Evolutionary conservation across 257 asterid genomes (phyloP), one percentile per base, ranked within the genome.

Genomic region (Knoxia roxburghii): DNA sequence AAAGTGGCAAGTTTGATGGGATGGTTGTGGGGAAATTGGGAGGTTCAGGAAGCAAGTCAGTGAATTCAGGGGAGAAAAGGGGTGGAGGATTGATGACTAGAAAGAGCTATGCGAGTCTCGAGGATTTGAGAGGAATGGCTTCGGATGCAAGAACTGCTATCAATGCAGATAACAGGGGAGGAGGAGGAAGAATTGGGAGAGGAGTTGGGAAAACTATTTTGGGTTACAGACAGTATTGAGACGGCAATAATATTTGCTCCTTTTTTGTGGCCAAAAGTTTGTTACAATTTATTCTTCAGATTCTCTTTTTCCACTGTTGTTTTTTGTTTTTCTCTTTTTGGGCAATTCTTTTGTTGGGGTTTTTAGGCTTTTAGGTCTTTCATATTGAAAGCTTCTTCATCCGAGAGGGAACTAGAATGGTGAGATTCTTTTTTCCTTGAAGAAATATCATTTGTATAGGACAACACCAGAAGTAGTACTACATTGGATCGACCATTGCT

Each of bases 21-120:
- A 81, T 73, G 76, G 76, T 69, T n/a, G 72, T 73, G 67, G 89
- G 86, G 73, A 72, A 56, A 58, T 14, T 70, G 7, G 82, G 77
- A 5, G 91, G 65, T 11, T 35, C 65, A 40, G 65, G 91, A 43
- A 91, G 95, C 46, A 93, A 88, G 63, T 90, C 97, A 1, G 77
- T 80, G 75, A 86, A 81, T 70, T 78, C 95, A 18, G 89, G 86
- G 61, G 95, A 85, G 81, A 93, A 88, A 78, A 83, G 74, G 79
- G 73, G 74, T 32, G 95, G 93, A 10, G 95, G 89, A 43, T 21
- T 89, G 69, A 75, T 80, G 88, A 80, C 79, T 8, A 82, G 97
- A 79, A 93, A 90, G 70, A 93, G 99, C 82, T 87, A 83, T 40
- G 99, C 96, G 0, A 86, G 78, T 61, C 53, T 90, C 62, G 92